phyloP scores from a whole-genome alignment of 805 yeast genomes.

The Candida germanica region DNA sequence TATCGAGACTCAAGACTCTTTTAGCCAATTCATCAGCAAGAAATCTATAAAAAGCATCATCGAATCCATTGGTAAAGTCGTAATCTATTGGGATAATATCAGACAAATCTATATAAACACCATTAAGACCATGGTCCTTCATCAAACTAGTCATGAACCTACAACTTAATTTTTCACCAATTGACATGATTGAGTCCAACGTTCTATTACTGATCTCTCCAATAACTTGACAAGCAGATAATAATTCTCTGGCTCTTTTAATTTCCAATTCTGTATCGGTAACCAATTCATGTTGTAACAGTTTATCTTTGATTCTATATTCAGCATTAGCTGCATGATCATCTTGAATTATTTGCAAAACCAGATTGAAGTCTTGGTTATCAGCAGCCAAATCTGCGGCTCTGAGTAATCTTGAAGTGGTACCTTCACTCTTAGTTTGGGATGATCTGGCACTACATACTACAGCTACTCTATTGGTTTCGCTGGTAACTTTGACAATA shows the following conservation, averaged over 20 bases:
- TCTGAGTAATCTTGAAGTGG: slow-evolving; percentile 78
- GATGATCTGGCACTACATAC: slow-evolving; percentile 96
- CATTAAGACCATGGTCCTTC: slow-evolving; percentile 75
- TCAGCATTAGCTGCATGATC: slow-evolving; percentile 81
- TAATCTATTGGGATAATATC: slow-evolving; percentile 63
- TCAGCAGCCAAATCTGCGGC: slow-evolving; percentile 81
- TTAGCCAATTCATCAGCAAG: slow-evolving; percentile 53
- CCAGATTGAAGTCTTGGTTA: slow-evolving; percentile 52
- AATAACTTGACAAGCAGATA: slow-evolving; percentile 85
- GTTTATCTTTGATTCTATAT: slow-evolving; percentile 40
- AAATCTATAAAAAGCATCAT: slow-evolving; percentile 59
- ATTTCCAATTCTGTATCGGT: slow-evolving; percentile 63
- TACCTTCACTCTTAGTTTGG: slow-evolving; percentile 88
- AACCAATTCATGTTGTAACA: slow-evolving; percentile 52
- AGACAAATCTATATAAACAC: slow-evolving; percentile 77
- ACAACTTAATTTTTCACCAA: slow-evolving; percentile 92
- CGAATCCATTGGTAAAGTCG: slow-evolving; percentile 58
- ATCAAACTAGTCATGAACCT: slow-evolving; percentile 82
- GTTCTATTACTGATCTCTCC: slow-evolving; percentile 92
- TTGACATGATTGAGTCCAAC: slow-evolving; percentile 82
- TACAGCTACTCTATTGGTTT: slow-evolving; percentile 72
- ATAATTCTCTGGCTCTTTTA: slow-evolving; percentile 60
- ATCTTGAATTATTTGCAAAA: slow-evolving; percentile 64
- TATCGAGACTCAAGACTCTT: slow-evolving; percentile 41
- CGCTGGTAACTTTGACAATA: slow-evolving; percentile 67